Conservation (phyloP, 192 early-diverging fungal genomes). For the Cetraspora pellucida region DNA sequence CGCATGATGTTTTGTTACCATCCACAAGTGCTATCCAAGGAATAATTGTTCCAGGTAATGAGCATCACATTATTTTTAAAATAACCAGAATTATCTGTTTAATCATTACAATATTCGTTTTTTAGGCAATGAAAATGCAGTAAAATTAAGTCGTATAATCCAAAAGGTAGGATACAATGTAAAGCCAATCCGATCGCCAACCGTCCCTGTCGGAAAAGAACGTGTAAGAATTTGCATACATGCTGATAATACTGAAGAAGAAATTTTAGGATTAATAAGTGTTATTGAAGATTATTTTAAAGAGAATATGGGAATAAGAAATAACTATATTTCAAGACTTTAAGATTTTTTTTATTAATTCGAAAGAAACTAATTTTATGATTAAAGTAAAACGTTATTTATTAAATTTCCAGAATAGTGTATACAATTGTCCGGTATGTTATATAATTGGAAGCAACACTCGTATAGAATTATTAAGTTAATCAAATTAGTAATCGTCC, state of each 20-base stretch:
- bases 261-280: constrained; percentile 46
- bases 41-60: constrained; percentile 68
- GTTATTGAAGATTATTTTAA: constrained; percentile 30
- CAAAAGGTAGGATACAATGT: constrained; percentile 62
- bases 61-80: background rate
- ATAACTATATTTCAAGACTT: too few species aligned
- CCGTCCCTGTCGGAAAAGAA: constrained; percentile 76
- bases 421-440: too few species aligned
- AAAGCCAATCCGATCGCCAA: constrained; percentile 77
- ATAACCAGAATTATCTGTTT: background rate
- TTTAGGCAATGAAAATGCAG: constrained; percentile 55
- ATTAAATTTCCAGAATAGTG: too few species aligned
- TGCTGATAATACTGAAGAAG: constrained; percentile 66
- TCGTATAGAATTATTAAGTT: too few species aligned
- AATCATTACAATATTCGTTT: background rate
- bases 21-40: constrained; percentile 79
- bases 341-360: too few species aligned
- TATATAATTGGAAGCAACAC: too few species aligned
- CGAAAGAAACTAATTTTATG: too few species aligned
- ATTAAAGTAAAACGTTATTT: too few species aligned
- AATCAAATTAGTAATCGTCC: too few species aligned
- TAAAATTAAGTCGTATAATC: constrained; percentile 42
- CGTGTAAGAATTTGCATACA: constrained; percentile 86
- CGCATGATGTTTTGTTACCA: constrained; percentile 55
- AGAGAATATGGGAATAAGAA: background rate